Conservation (phyloP, 352 stramenopile species). For the Phytopythium montanum region DNA sequence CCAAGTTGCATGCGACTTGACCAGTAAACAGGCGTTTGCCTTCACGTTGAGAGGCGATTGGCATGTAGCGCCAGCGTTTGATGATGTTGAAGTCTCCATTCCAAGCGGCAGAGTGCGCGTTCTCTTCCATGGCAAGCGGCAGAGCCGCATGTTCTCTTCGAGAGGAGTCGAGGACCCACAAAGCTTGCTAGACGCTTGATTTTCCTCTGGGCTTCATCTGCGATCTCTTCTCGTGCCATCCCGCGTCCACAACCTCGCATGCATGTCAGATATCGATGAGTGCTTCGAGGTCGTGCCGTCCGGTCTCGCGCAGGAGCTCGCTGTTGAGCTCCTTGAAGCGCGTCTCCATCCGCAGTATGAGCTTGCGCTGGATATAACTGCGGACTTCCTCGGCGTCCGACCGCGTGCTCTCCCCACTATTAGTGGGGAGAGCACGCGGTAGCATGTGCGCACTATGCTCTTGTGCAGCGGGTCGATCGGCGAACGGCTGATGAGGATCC, state of each 20-base stretch:
- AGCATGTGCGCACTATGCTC: constrained; percentile 3
- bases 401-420: background rate
- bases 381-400: background rate
- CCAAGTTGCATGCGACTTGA: too few species aligned
- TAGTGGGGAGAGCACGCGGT: background rate
- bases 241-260: too few species aligned
- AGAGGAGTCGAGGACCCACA: background rate
- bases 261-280: constrained; percentile 4
- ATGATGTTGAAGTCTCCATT: background rate
- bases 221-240: background rate
- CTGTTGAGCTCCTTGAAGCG: constrained; percentile 4
- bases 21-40: too few species aligned
- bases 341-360: background rate
- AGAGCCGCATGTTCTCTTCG: constrained; percentile 3
- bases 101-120: background rate
- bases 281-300: background rate
- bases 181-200: background rate
- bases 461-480: constrained; percentile 3
- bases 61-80: too few species aligned
- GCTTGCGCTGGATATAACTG: background rate
- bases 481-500: constrained; percentile 7
- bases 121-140: background rate
- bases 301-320: background rate
- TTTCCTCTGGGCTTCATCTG: background rate
- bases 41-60: too few species aligned